Evolutionary conservation across 495 filamentous ascomycete species (phyloP).

Genomic region (Lasiosphaeriaceae sp.): DNA sequence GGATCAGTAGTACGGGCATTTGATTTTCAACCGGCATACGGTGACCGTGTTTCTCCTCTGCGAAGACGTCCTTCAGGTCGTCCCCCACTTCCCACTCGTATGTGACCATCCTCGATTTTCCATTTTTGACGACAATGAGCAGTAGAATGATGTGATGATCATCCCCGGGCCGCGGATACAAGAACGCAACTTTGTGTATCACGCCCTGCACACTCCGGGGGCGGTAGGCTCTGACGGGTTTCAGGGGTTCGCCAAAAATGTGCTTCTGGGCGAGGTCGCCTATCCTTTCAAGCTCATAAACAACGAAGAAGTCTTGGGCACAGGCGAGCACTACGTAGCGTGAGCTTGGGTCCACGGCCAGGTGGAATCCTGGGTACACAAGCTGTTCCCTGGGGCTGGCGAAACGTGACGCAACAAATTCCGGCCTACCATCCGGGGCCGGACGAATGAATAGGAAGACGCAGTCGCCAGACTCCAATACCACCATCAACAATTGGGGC

Average conservation of each 20-base stretch:
- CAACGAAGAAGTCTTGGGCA: conserved; percentile 40
- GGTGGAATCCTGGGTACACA: conserved; percentile 60
- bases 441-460: conserved; percentile 65
- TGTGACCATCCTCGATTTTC: conserved; percentile 58
- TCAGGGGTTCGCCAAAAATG: conserved; percentile 26
- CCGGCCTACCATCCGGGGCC: conserved; percentile 36
- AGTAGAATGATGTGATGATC: conserved; percentile 69
- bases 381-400: conserved; percentile 51
- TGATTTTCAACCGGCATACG: conserved; percentile 56
- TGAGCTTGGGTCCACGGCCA: conserved; percentile 74
- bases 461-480: conserved; percentile 62
- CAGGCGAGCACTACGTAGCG: conserved; percentile 45
- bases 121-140: conserved; percentile 59
- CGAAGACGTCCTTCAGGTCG: conserved; percentile 29
- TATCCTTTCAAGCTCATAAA: conserved; percentile 60
- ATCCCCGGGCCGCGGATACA: conserved; percentile 65
- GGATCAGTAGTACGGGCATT: conserved; percentile 64
- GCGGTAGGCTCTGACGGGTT: conserved; percentile 47
- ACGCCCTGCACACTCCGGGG: conserved; percentile 62
- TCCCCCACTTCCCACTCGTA: conserved; percentile 69
- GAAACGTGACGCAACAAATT: conserved; percentile 58
- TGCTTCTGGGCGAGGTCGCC: conserved; percentile 41
- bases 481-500: conserved; percentile 72
- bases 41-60: conserved; percentile 43
- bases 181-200: conserved; percentile 83